Conservation (phyloP, 345 rosid genomes). For the Mallotus nudiflorus region DNA sequence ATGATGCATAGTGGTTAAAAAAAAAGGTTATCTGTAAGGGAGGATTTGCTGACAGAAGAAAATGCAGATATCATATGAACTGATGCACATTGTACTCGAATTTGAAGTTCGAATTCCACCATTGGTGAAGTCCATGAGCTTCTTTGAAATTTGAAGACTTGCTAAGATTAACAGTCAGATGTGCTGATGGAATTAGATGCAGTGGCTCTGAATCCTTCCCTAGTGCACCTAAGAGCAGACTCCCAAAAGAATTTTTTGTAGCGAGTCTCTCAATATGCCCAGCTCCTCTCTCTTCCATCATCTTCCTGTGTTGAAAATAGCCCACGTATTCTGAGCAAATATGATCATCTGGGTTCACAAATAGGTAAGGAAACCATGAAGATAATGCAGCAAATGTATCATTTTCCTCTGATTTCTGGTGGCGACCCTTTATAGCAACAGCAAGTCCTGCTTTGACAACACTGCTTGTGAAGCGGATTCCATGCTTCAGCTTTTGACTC, state of each 20-base stretch:
- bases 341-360: neutral
- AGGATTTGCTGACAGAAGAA: too few species aligned
- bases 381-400: neutral
- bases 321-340: neutral
- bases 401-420: neutral
- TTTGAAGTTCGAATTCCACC: neutral
- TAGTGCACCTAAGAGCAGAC: neutral
- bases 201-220: neutral
- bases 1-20: too few species aligned
- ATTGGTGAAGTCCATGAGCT: slow-evolving; percentile 2
- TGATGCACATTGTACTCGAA: neutral
- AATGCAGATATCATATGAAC: neutral
- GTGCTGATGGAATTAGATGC: neutral
- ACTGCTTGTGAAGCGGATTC: neutral
- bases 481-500: neutral
- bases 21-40: too few species aligned
- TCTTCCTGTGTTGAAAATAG: neutral
- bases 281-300: neutral
- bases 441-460: neutral
- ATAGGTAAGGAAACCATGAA: neutral
- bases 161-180: neutral
- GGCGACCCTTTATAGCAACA: neutral
- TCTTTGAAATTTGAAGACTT: neutral
- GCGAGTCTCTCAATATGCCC: neutral
- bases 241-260: neutral